phyloP scores from a whole-genome alignment of 345 rosid genomes.

The Schrenkiella parvula region DNA sequence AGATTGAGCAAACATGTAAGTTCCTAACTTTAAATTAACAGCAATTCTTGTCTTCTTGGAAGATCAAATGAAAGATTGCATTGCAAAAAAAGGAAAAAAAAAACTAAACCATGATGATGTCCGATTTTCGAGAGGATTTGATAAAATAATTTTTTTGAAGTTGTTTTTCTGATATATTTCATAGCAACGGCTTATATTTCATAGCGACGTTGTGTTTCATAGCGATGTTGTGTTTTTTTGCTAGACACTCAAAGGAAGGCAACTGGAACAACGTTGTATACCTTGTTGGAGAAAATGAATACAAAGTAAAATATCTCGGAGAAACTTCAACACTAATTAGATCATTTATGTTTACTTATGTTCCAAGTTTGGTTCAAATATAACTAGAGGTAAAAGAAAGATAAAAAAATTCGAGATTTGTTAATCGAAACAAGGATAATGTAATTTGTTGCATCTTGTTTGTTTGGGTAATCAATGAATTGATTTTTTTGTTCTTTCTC shows the following conservation, averaged over 20 bases:
- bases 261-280: background rate
- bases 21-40: background rate
- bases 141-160: background rate
- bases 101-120: background rate
- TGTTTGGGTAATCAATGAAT: background rate
- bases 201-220: too few species aligned
- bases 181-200: background rate
- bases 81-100: background rate
- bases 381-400: background rate
- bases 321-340: background rate
- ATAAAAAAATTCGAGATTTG: background rate
- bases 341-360: background rate
- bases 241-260: background rate
- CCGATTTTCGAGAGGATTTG: background rate
- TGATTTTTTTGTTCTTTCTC: too few species aligned
- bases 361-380: background rate
- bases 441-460: background rate
- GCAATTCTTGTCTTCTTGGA: background rate
- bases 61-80: background rate
- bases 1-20: background rate
- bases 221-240: too few species aligned
- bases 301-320: background rate
- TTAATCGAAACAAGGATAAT: background rate
- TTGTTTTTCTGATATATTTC: background rate
- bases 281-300: background rate